These are phyloP conservation scores for Margaritispora aquatica DNA, from an alignment of 495 filamentous ascomycete species.

Conservation along the genomic window DNA sequence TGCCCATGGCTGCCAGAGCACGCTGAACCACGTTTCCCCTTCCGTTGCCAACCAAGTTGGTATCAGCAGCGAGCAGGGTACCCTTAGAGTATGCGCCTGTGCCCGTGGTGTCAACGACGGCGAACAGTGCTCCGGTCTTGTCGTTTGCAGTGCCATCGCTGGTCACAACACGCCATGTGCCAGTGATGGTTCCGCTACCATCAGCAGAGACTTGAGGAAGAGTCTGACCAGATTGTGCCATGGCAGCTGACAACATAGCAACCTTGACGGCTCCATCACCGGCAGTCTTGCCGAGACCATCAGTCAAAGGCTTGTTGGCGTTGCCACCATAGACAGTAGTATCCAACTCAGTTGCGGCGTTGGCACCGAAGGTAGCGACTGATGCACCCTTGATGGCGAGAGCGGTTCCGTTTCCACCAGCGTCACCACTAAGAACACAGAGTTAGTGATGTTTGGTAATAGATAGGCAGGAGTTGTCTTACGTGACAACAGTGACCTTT, in stretches of 20 bases:
- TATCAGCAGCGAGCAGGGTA: background rate
- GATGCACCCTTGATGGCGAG: conserved; percentile 1
- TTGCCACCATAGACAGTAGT: background rate
- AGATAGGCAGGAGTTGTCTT: background rate
- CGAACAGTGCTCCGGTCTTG: background rate
- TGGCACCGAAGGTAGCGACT: background rate
- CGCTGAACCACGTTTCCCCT: background rate
- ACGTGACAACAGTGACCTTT: background rate
- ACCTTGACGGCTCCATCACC: background rate
- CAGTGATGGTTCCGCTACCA: background rate
- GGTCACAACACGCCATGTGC: background rate
- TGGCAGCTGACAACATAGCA: background rate
- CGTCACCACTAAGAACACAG: conserved; percentile 1
- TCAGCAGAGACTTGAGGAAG: background rate
- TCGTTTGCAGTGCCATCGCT: background rate
- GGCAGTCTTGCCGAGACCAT: background rate
- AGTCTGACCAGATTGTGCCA: conserved; percentile 1
- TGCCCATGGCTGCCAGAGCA: background rate
- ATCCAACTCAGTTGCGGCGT: background rate
- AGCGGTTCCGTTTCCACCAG: conserved; percentile 4
- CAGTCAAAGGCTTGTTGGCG: background rate
- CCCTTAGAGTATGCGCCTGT: background rate
- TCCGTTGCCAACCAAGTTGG: background rate
- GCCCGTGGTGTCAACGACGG: background rate
- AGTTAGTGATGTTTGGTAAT: background rate